Conservation (phyloP, 169 alveolate genomes). For the Plasmodium knowlesi region DNA sequence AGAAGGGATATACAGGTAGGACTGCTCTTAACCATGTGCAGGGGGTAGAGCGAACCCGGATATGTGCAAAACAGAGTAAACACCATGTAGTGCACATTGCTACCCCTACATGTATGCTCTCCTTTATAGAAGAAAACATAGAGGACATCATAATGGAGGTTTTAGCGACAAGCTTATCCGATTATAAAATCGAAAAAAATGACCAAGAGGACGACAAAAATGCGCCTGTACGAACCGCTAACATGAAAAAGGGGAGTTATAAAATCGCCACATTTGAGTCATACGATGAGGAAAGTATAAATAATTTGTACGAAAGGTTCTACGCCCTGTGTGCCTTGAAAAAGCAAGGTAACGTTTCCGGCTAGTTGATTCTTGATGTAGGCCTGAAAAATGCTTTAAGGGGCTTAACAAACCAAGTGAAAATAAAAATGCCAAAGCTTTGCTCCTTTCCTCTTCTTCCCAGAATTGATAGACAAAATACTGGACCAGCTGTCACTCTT, state of each 20-base stretch:
- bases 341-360: slow-evolving; percentile 22
- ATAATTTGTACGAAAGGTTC: slow-evolving; percentile 58
- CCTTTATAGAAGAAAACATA: slow-evolving; percentile 49
- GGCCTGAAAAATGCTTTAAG: background rate
- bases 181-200: background rate
- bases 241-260: background rate
- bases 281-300: slow-evolving; percentile 1
- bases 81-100: background rate
- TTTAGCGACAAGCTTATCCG: slow-evolving; percentile 16
- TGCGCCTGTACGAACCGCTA: background rate
- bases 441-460: background rate
- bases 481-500: slow-evolving; percentile 9
- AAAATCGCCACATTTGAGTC: background rate
- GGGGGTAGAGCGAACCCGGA: background rate
- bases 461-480: slow-evolving; percentile 46
- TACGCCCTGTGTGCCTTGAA: slow-evolving; percentile 29
- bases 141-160: slow-evolving; percentile 28
- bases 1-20: slow-evolving; percentile 19
- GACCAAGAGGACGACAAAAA: background rate
- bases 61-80: background rate
- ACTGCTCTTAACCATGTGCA: background rate
- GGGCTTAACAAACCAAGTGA: background rate
- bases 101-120: background rate
- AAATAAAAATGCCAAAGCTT: background rate
- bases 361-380: background rate